These are phyloP conservation scores for Periglandula ipomoeae DNA, from an alignment of 2,329 filamentous ascomycete genomes.

Conservation along the genomic window DNA sequence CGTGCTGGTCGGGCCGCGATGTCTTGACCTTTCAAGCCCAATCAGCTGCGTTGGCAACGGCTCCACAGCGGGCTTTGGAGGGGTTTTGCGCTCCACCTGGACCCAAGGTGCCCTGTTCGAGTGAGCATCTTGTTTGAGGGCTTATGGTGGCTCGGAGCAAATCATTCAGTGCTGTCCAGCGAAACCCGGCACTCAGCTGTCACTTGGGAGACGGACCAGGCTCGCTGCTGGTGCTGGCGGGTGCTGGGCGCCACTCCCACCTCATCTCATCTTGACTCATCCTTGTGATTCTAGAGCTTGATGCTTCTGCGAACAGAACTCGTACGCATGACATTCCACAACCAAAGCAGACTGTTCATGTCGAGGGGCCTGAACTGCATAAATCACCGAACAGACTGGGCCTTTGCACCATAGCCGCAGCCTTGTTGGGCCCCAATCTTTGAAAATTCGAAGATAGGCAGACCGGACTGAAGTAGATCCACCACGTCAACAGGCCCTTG, in stretches of 20 bases:
- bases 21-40: neutral
- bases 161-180: too few relatives aligned
- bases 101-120: too few relatives aligned
- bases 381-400: too few relatives aligned
- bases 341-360: neutral
- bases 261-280: neutral
- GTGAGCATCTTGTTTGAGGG: too few relatives aligned
- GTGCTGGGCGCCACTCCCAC: neutral
- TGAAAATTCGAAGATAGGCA: too few relatives aligned
- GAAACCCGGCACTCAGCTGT: neutral
- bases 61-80: neutral
- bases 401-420: too few relatives aligned
- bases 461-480: too few relatives aligned
- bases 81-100: neutral
- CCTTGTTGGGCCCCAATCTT: too few relatives aligned
- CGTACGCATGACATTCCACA: neutral
- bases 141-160: too few relatives aligned
- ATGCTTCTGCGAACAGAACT: too few relatives aligned
- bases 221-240: neutral
- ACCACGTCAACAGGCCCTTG: too few relatives aligned
- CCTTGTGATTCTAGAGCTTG: neutral
- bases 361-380: neutral
- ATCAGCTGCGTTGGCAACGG: neutral
- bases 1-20: constrained; percentile 1
- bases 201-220: neutral